Conservation (phyloP, 2,329 filamentous ascomycete genomes). For the Cytospora paraplurivora region DNA sequence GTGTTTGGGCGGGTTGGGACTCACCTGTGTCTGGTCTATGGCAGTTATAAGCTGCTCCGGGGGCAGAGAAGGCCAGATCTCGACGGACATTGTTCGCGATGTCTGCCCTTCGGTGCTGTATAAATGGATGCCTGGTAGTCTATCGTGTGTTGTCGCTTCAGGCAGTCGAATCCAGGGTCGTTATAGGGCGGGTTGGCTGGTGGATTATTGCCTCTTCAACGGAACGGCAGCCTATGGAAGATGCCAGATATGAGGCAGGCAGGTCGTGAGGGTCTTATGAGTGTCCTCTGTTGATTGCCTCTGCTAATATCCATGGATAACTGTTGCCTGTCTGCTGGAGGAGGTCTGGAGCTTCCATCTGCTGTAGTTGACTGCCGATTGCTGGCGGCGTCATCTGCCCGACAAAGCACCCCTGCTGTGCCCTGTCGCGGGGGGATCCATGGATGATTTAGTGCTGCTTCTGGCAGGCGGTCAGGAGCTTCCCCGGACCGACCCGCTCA, state of each 20-base stretch:
- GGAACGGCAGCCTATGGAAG: constrained; percentile 7
- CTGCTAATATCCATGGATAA: no score
- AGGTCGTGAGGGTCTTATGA: constrained; percentile 3
- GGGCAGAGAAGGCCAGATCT: constrained; percentile 59
- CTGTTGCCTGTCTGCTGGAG: neutral
- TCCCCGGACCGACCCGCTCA: constrained; percentile 1
- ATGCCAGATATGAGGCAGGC: neutral
- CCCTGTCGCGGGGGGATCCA: neutral
- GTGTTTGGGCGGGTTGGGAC: constrained; percentile 27
- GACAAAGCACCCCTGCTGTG: neutral
- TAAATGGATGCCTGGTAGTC: constrained; percentile 8
- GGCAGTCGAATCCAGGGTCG: constrained; percentile 34
- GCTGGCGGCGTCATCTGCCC: constrained; percentile 7
- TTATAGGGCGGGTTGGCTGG: neutral
- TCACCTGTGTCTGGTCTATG: constrained; percentile 54
- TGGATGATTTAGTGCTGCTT: neutral
- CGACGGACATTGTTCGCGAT: constrained; percentile 54
- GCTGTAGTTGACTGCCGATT: no score
- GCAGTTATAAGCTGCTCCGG: constrained; percentile 53
- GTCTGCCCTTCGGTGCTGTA: neutral
- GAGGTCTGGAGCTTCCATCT: neutral
- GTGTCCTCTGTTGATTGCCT: neutral
- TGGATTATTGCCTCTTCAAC: neutral
- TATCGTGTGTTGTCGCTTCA: constrained; percentile 21
- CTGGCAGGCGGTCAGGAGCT: neutral